A percentile compares a stretch with the other conserved stretches of the same genome.
Conservation (phyloP, 2,329 filamentous ascomycete species). For the Penicillium sp. region DNA sequence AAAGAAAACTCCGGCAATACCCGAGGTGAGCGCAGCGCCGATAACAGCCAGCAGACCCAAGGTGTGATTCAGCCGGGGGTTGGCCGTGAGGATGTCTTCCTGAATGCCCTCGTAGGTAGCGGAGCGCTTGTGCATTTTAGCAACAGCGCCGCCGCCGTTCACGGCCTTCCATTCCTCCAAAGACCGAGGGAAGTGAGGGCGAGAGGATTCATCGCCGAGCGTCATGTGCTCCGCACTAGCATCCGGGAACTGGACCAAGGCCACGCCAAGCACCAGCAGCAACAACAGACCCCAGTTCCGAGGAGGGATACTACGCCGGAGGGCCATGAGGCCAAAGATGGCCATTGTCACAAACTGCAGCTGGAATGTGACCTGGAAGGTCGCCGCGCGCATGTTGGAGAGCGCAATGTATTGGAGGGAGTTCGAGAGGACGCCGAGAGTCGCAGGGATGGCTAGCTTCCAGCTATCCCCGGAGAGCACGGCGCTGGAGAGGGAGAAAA, state of each 20-base stretch:
- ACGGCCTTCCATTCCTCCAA: slow-evolving; percentile 71
- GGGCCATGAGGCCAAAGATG: slow-evolving; percentile 77
- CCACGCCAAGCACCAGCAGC: slow-evolving; percentile 78
- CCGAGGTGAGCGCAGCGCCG: slow-evolving; percentile 75
- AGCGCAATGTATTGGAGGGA: slow-evolving; percentile 91
- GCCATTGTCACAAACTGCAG: slow-evolving; percentile 92
- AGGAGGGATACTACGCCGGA: slow-evolving; percentile 68
- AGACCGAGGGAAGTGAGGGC: slow-evolving; percentile 72
- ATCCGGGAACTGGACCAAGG: slow-evolving; percentile 78
- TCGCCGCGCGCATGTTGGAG: slow-evolving; percentile 86
- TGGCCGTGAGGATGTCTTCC: slow-evolving; percentile 56
- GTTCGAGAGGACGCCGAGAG: slow-evolving; percentile 88
- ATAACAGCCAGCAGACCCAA: slow-evolving; percentile 79
- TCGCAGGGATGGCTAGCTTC: slow-evolving; percentile 88
- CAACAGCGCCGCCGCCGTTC: slow-evolving; percentile 47
- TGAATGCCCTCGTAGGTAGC: slow-evolving; percentile 90
- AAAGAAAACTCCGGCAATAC: slow-evolving; percentile 70
- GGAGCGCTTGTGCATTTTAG: slow-evolving; percentile 66
- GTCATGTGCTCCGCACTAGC: slow-evolving; percentile 53
- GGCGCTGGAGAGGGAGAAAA: slow-evolving; percentile 74
- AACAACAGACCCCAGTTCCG: slow-evolving; percentile 81
- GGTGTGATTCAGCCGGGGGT: slow-evolving; percentile 70
- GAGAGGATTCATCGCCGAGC: slow-evolving; percentile 62
- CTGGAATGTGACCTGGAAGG: slow-evolving; percentile 92
- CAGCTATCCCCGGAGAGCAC: slow-evolving; percentile 91